These are phyloP conservation scores for Sporothrix brasiliensis DNA, from an alignment of 2,329 filamentous ascomycete genomes.

Conservation along the genomic window DNA sequence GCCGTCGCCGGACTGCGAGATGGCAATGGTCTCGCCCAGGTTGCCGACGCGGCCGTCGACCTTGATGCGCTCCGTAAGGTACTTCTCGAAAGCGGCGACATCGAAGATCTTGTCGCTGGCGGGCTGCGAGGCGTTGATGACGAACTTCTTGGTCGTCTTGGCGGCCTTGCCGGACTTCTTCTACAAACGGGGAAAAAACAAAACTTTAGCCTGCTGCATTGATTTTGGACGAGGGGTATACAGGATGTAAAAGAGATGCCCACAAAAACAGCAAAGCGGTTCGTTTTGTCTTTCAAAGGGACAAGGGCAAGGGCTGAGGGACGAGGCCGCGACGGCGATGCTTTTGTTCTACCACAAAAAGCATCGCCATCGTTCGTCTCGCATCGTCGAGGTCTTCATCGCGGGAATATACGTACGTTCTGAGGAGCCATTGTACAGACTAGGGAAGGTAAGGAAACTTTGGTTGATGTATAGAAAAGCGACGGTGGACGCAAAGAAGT, in stretches of 20 bases:
- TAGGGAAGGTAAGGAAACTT: constrained; percentile 6
- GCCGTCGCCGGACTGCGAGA: constrained; percentile 89
- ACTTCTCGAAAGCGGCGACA: constrained; percentile 97
- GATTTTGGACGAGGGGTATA: constrained; percentile 43
- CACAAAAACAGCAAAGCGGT: constrained; percentile 91
- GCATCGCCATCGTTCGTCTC: background rate
- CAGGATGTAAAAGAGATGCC: constrained; percentile 42
- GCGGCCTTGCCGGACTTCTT: constrained; percentile 67
- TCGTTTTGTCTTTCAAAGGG: constrained; percentile 38
- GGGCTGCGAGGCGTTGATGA: constrained; percentile 99
- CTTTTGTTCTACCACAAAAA: constrained; percentile 2
- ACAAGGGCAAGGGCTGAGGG: background rate
- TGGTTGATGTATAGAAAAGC: constrained; percentile 42
- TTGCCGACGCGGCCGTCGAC: constrained; percentile 97
- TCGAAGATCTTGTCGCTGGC: constrained; percentile 99
- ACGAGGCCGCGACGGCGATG: background rate
- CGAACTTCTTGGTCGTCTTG: constrained; percentile 93
- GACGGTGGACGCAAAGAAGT: constrained; percentile 62
- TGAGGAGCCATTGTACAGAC: constrained; percentile 74
- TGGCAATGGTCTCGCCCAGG: constrained; percentile 89
- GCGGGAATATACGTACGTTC: constrained; percentile 74
- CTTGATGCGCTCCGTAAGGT: constrained; percentile 99
- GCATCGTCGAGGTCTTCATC: background rate
- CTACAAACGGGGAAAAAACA: constrained; percentile 54
- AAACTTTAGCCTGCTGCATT: constrained; percentile 93